These are phyloP conservation scores for Mycena chlorophos DNA, from an alignment of 768 basidiomycete species.

Conservation along the genomic window DNA sequence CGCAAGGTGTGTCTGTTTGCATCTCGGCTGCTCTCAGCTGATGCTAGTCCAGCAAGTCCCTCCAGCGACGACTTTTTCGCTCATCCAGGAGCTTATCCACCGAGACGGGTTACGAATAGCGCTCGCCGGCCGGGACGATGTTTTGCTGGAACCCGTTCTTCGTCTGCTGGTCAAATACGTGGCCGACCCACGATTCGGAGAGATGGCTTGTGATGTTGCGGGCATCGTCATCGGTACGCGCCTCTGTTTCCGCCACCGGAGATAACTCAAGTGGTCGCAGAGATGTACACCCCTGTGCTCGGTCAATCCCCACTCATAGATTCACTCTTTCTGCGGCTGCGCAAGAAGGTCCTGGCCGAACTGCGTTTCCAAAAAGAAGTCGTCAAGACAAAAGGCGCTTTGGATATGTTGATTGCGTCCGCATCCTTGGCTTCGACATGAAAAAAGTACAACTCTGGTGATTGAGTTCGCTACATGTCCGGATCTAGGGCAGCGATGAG, in stretches of 20 bases:
- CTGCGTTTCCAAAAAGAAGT: constrained; percentile 87
- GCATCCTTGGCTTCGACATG: constrained; percentile 44
- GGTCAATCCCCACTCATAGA: constrained; percentile 95
- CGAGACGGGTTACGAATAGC: constrained; percentile 87
- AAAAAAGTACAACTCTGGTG: background rate
- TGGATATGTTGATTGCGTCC: constrained; percentile 86
- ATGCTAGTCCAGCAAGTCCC: constrained; percentile 63
- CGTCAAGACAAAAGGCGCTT: constrained; percentile 75
- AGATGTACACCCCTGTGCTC: constrained; percentile 89
- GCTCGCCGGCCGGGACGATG: constrained; percentile 88
- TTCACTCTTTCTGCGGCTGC: constrained; percentile 75
- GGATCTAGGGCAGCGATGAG: constrained; percentile 62
- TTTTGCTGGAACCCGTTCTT: constrained; percentile 90
- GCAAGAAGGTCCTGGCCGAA: constrained; percentile 83
- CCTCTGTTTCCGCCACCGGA: constrained; percentile 1
- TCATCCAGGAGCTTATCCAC: constrained; percentile 91
- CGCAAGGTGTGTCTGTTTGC: constrained; percentile 54
- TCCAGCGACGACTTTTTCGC: constrained; percentile 82
- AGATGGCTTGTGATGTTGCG: constrained; percentile 79
- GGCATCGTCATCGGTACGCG: constrained; percentile 78
- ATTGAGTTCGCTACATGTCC: constrained; percentile 8
- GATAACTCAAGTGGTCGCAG: constrained; percentile 41
- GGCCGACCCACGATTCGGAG: constrained; percentile 90
- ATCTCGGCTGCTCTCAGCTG: constrained; percentile 4
- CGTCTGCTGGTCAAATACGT: constrained; percentile 82